Evolutionary conservation across 2,329 filamentous ascomycete genomes (phyloP), one percentile per base, ranked within the genome.

Genomic region (Colletotrichum brevisporum): DNA sequence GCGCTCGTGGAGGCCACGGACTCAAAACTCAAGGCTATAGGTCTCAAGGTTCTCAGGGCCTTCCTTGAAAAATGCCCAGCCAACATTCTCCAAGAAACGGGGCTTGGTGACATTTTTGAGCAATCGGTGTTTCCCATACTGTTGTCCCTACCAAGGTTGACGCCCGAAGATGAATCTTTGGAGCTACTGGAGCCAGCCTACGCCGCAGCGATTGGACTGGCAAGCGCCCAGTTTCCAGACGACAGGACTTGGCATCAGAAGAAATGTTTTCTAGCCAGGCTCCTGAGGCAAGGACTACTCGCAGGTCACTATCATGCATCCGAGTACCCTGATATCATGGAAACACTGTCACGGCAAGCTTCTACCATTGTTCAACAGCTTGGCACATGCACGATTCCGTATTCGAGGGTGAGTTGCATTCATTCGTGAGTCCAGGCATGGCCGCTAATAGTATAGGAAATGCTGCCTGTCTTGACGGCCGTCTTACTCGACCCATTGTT

Each of bases 61-160:
- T 88, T 95, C 66, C 83, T 94, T 47, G 70, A 77, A 12, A 85
- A 82, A 58, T 88, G 89, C 51, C 85, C 89, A 0, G 71, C 80
- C 1, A 75, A 79, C 5, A 83, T 91, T 2, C 83, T 95, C 52
- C 78, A 78, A 13, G 83, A 84, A 53, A 92, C 90, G 0, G 92
- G 92, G 1, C 87, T 95, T 8, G 87, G 86, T 24, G 81, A 85
- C 15, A 86, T 95, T 27, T 91, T 95, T 70, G 87, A 91, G 74
- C 88, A 94, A 21, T 88, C 90, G 3, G 80, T 94, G 2, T 86
- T 91, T 72, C 92, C 94, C 0, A 89, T 90, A 43, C 85, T 97
- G n/a, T 85, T 91, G 8, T 93, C 90, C 74, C 84, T 97, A 6
- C 95, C 95, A 0, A 89, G 86, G 13, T 82, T 97, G 50, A 97